A percentile compares a stretch with the other conserved stretches of the same genome.
Evolutionary conservation across 108 stramenopile genomes (phyloP).

Genomic region (Nannochloropsis gaditana): DNA sequence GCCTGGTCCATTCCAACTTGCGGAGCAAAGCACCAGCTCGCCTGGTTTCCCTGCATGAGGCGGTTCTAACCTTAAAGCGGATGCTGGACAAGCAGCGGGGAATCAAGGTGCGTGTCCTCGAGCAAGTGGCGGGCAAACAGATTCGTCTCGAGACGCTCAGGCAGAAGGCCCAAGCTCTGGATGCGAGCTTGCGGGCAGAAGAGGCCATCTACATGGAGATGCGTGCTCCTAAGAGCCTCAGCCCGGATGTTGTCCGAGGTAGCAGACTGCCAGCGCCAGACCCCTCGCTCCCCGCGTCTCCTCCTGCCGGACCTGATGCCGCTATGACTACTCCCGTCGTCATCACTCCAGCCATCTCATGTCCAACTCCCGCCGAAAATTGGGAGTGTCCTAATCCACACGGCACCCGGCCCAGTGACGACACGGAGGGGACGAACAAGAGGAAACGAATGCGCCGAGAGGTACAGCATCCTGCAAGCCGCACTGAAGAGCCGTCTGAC

Average conservation of each 20-base stretch:
- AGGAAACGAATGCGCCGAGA: not conserved
- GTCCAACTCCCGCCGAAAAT: too few species aligned
- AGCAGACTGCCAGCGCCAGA: too few species aligned
- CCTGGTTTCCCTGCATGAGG: not conserved
- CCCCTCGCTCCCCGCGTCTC: not conserved
- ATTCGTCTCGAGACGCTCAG: not conserved
- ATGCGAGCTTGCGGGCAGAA: not conserved
- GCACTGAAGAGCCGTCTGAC: not conserved
- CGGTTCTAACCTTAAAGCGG: not conserved
- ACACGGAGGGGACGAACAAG: not conserved
- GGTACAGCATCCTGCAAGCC: too few species aligned
- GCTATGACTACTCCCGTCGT: not conserved
- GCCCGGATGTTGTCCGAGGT: too few species aligned
- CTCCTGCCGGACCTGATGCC: not conserved
- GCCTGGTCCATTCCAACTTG: not conserved
- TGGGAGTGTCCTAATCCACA: not conserved
- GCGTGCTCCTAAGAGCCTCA: not conserved
- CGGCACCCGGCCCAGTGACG: not conserved
- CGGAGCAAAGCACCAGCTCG: not conserved
- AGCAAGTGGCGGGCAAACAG: not conserved
- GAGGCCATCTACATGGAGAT: not conserved
- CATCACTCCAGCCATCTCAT: not conserved
- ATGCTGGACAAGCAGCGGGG: not conserved
- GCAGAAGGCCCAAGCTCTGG: not conserved
- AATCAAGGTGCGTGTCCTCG: not conserved